These are phyloP conservation scores for Trichosporon sp. DNA, from an alignment of 1,284 basidiomycete genomes.

Conservation along the genomic window DNA sequence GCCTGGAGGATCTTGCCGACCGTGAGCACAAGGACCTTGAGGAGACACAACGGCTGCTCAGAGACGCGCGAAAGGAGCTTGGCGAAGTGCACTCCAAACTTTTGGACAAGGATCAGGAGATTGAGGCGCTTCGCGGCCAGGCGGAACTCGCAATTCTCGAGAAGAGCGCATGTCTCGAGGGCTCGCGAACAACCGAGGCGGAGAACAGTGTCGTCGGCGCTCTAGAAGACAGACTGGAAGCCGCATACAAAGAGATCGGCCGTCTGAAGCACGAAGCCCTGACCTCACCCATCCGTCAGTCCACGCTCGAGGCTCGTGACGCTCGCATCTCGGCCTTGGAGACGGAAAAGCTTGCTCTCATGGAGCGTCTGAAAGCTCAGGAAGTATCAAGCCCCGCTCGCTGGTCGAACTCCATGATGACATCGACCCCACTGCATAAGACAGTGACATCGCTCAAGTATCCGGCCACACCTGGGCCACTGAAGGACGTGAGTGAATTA, in stretches of 20 bases:
- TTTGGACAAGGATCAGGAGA: not conserved
- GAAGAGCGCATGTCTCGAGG: not conserved
- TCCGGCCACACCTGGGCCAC: conserved; percentile 43
- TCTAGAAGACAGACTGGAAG: conserved; percentile 71
- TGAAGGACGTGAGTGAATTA: conserved; percentile 38
- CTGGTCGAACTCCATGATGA: conserved; percentile 11
- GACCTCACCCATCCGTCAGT: conserved; percentile 32
- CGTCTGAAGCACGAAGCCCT: conserved; percentile 62
- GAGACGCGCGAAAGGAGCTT: not conserved
- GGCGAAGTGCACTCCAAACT: not conserved
- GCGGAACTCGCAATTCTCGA: not conserved
- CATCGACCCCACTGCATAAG: conserved; percentile 33
- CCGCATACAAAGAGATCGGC: conserved; percentile 73
- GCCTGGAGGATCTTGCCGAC: not conserved
- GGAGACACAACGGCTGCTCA: not conserved
- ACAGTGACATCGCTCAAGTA: conserved; percentile 37
- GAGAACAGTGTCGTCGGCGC: conserved; percentile 25
- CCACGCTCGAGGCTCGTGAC: conserved; percentile 35
- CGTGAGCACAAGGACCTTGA: not conserved
- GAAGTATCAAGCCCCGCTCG: not conserved
- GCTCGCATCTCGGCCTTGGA: conserved; percentile 41
- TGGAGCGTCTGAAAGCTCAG: conserved; percentile 21
- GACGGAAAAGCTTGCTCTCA: conserved; percentile 36
- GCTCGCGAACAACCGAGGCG: not conserved
- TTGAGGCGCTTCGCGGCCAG: not conserved